Base-by-base conservation (phyloP, 352 stramenopile genomes). In the Phytophthora constricta region DNA sequence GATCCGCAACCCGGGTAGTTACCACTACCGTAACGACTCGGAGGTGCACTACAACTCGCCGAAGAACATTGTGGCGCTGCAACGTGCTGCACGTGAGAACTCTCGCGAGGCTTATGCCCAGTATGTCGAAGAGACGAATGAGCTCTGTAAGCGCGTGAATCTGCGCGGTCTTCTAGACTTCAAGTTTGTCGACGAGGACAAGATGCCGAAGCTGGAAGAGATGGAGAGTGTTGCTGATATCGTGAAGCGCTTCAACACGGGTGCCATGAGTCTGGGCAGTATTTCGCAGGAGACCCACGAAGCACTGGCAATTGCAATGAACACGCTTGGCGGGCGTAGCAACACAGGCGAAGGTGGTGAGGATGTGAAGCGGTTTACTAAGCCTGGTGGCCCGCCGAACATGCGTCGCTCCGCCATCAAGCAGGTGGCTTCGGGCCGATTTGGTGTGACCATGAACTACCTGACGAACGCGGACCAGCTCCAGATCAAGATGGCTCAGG, bases 401-500 rank as follows among this genome's bases (percentile, higher is more conserved):
- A 53, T 75, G 23, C 88, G 87, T 60, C 88, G 96, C 43, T 98
- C 92, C 5, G 87, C 84, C 60, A 99, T 99, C 68, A 99, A 99
- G 72, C 92, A 98, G 70, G 91, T 99, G 42, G 97, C 97, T 41
- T 98, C 92, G 13, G 97, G 96, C 51, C 81, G 97, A 62, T 99
- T 99, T 69, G 96, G 96, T 64, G 97, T 99, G 19, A 99, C 96
- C 11, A 98, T 97, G 57, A 91, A 99, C 72, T 99, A 99, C 72
- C 80, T 99, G 23, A 97, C 95, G 7, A 98, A 99, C 64, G 96
- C 93, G 34, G 96, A 99, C 67, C 94, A 98, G 79, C 96, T 99
- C 39, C 95, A 99, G 81, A 99, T 99, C 78, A 99, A 99, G 82
- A 99, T 99, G 95, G 97, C 97, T 1, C 97, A 99, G 79, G 97